Conservation (phyloP, 2,329 filamentous ascomycete genomes). For the Fusarium sp. region DNA sequence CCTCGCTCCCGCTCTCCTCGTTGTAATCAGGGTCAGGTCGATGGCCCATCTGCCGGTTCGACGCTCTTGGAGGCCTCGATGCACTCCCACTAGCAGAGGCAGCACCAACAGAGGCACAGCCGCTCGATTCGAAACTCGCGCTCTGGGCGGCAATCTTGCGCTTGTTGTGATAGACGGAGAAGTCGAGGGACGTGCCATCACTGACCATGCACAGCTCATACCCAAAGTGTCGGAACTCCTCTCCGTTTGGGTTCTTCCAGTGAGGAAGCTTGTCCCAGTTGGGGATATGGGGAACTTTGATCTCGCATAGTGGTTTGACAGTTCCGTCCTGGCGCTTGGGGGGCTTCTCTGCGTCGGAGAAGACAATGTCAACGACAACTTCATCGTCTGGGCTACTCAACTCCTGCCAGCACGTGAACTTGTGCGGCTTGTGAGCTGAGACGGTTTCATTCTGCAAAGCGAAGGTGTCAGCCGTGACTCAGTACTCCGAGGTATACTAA, state of each 20-base stretch:
- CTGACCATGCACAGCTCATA: slow-evolving; percentile 42
- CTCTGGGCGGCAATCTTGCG: slow-evolving; percentile 36
- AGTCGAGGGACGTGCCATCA: slow-evolving; percentile 41
- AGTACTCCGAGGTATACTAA: neutral
- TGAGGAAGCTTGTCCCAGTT: slow-evolving; percentile 26
- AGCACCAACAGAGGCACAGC: neutral
- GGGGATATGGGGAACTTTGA: slow-evolving; percentile 26
- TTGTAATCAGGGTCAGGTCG: neutral
- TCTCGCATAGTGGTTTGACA: slow-evolving; percentile 32
- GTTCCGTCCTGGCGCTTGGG: slow-evolving; percentile 13
- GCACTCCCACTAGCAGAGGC: neutral
- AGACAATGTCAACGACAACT: slow-evolving; percentile 22
- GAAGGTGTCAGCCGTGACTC: neutral
- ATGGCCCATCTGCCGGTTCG: neutral
- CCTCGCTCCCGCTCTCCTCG: neutral
- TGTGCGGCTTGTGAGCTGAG: slow-evolving; percentile 1
- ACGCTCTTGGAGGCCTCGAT: neutral
- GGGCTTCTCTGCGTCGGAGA: slow-evolving; percentile 8
- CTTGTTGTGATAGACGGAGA: slow-evolving; percentile 34
- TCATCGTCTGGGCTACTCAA: neutral
- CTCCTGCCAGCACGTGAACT: slow-evolving; percentile 22
- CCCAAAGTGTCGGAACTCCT: slow-evolving; percentile 16
- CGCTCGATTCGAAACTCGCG: slow-evolving; percentile 36
- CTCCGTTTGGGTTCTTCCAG: slow-evolving; percentile 24
- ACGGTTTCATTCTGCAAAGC: slow-evolving; percentile 31